A percentile compares a stretch with the other conserved stretches of the same genome.
These are phyloP conservation scores for Nicotiana undulata DNA, from an alignment of 257 asterid species.

Conservation along the genomic window DNA sequence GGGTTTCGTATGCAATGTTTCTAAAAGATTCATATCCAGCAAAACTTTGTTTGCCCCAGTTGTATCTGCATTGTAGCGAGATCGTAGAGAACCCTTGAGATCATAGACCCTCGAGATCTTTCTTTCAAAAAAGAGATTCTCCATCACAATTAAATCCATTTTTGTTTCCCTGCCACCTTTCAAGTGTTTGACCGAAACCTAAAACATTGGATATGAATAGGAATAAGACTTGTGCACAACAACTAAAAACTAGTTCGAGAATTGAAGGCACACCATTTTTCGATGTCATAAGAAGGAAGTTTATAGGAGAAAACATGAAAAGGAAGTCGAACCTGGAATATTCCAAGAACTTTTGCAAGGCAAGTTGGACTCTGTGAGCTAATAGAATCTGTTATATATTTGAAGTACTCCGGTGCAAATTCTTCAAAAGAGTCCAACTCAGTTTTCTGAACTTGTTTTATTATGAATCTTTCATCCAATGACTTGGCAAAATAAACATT, in stretches of 20 bases:
- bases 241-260: neutral
- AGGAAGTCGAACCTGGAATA: slow-evolving; percentile 60
- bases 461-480: slow-evolving; percentile 72
- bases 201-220: neutral
- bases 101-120: slow-evolving; percentile 69
- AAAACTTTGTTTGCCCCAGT: slow-evolving; percentile 69
- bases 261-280: neutral
- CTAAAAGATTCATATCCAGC: slow-evolving; percentile 75
- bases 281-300: neutral
- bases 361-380: slow-evolving; percentile 82
- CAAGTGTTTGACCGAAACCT: slow-evolving; percentile 57
- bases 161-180: slow-evolving; percentile 85
- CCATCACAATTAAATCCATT: slow-evolving; percentile 97
- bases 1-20: slow-evolving; percentile 76
- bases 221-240: neutral
- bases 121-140: slow-evolving; percentile 79
- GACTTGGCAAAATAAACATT: slow-evolving; percentile 90
- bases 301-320: neutral
- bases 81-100: slow-evolving; percentile 79
- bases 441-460: slow-evolving; percentile 85
- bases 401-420: slow-evolving; percentile 68
- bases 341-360: slow-evolving; percentile 90
- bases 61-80: slow-evolving; percentile 79
- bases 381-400: slow-evolving; percentile 59
- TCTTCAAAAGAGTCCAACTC: slow-evolving; percentile 89